Conservation (phyloP, 192 early-diverging fungal genomes). For the Coemansia sp. region DNA sequence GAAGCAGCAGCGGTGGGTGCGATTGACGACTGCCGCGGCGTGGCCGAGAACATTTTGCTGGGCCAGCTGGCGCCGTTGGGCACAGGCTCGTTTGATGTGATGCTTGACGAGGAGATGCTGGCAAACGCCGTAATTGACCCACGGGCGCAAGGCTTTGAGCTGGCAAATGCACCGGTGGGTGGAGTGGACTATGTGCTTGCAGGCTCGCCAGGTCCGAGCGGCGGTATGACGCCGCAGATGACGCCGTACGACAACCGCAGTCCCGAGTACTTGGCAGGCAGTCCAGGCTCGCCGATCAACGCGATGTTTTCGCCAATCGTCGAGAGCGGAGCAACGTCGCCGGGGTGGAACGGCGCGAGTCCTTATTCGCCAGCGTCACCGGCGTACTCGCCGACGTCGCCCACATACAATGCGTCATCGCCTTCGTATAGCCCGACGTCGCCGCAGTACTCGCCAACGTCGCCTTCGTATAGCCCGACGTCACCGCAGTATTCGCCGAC, state of each 20-base stretch:
- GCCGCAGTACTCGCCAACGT: constrained; percentile 68
- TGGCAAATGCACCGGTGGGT: constrained; percentile 54
- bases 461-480: constrained; percentile 67
- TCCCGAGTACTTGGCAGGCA: constrained; percentile 60
- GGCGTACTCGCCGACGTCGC: constrained; percentile 70
- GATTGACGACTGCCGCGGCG: constrained; percentile 92
- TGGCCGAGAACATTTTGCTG: constrained; percentile 96
- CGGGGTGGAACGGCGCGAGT: constrained; percentile 59
- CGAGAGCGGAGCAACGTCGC: constrained; percentile 70
- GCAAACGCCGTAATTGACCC: constrained; percentile 64
- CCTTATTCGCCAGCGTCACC: constrained; percentile 59
- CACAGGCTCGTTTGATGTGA: constrained; percentile 89
- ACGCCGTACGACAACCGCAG: constrained; percentile 82
- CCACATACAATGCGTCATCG: constrained; percentile 69
- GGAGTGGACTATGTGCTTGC: constrained; percentile 57
- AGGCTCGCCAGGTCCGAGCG: constrained; percentile 58
- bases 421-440: constrained; percentile 71
- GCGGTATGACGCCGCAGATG: constrained; percentile 67
- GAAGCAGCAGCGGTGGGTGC: constrained; percentile 90
- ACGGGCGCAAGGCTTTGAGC: constrained; percentile 56
- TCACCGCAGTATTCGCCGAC: constrained; percentile 59
- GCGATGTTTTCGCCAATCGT: constrained; percentile 84
- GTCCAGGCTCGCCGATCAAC: constrained; percentile 69
- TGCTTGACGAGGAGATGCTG: constrained; percentile 92
- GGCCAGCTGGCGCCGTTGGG: constrained; percentile 96